phyloP scores from a whole-genome alignment of 345 rosid genomes.

The Salix udensis region DNA sequence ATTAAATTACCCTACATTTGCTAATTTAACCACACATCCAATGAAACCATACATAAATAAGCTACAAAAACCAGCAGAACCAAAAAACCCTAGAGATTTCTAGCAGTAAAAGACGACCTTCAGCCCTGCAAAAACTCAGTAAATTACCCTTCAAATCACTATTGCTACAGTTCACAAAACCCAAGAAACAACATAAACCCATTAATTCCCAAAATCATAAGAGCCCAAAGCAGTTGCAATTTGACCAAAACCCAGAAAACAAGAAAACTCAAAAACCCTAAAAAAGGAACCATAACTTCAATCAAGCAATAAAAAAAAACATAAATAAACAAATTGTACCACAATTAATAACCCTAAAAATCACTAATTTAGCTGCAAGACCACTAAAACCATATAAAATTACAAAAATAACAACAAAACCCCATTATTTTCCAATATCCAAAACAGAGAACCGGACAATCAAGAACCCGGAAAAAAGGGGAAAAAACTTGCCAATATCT shows the following conservation, averaged over 20 bases:
- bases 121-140: no score
- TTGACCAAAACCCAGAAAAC: no score
- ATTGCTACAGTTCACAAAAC: neutral
- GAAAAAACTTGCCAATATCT: conserved; percentile 40
- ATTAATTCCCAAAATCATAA: no score
- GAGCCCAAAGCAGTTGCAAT: no score
- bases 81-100: no score
- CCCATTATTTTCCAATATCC: neutral
- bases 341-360: no score
- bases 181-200: no score
- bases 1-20: neutral
- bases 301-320: neutral
- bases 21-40: neutral
- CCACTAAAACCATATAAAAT: neutral
- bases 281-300: neutral
- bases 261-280: no score
- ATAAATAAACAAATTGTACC: no score
- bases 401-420: neutral
- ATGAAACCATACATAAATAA: no score
- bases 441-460: neutral
- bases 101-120: no score
- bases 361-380: neutral
- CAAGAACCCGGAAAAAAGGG: neutral
- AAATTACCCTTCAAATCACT: neutral
- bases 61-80: no score